Conservation (phyloP, 768 basidiomycete genomes). For the Tulasnella sp. region DNA sequence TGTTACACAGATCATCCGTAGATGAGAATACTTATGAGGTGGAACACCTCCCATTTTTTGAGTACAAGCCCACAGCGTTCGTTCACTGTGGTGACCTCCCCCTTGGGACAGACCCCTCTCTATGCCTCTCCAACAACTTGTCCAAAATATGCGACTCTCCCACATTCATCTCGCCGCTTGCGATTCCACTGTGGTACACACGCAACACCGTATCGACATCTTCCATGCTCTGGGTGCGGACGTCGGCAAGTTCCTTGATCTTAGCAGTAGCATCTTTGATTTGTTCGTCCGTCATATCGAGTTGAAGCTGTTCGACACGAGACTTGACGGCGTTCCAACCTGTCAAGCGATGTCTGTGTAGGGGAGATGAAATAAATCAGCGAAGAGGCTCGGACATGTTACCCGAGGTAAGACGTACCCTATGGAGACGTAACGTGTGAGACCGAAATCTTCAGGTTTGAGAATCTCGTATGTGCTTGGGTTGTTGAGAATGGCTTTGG, state of each 20-base stretch:
- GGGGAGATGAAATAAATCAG: background rate
- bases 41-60: no score
- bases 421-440: conserved; percentile 95
- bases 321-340: conserved; percentile 99
- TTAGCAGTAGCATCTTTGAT: conserved; percentile 98
- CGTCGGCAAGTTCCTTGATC: conserved; percentile 99
- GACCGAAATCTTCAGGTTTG: conserved; percentile 97
- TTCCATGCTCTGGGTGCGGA: conserved; percentile 97
- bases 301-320: conserved; percentile 91
- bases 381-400: background rate
- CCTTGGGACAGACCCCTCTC: conserved; percentile 25
- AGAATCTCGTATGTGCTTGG: conserved; percentile 98
- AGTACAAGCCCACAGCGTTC: no score
- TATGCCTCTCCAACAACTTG: conserved; percentile 69
- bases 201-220: conserved; percentile 96
- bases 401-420: conserved; percentile 38
- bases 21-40: no score
- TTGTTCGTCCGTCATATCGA: conserved; percentile 83
- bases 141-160: conserved; percentile 92
- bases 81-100: no score
- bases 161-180: conserved; percentile 79
- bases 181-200: conserved; percentile 89
- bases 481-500: conserved; percentile 99
- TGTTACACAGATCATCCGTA: no score
- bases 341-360: conserved; percentile 70